Evolutionary conservation across 2,329 filamentous ascomycete species (phyloP), one percentile per base, ranked within the genome.

Genomic region (Alternaria burnsii): DNA sequence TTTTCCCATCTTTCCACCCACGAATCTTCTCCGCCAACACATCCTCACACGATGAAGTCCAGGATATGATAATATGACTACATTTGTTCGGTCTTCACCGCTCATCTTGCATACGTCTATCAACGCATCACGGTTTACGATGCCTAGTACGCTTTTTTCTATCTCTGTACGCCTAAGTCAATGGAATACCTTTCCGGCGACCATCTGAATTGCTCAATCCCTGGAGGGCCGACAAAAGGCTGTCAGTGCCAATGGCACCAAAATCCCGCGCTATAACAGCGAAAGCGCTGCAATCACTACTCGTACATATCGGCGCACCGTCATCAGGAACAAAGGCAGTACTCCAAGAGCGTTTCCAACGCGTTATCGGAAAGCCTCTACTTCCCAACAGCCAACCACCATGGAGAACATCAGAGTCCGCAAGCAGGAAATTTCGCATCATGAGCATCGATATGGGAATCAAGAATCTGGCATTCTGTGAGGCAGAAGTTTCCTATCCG

Each of bases 391-490:
- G 32, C 38, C 42, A 24, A 30, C 32, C 42, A 55, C 48, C 47
- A 48, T 52, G 56, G 50, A 9, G 58, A 24, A 24, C 5, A 5
- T 48, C 18, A 30, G 47, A 54, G 6, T 42, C 53, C 11, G 41
- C 41, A 22, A 50, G 32, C 12, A 55, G 44, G 10, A 59, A 62
- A 28, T 40, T 69, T 1, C 60, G 88, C 43, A 83, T 95, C 24
- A 77, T 95, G 34, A 94, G 91, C 73, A 90, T 96, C 63, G 92
- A 96, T 76, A 90, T 95, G 87, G 92, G 92, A 4, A 91, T 96
- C 66, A 88, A 87, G 43, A 96, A 96, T 74, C 82, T 96, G 4
- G 92, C 91, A 1, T 92, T 88, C 74, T 91, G 90, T 65, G 83
- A 92, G 62, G 76, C 91, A 32, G 71, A 79, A 18, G 71, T 85